Conservation (phyloP, 768 basidiomycete species). For the Suillus placidus region DNA sequence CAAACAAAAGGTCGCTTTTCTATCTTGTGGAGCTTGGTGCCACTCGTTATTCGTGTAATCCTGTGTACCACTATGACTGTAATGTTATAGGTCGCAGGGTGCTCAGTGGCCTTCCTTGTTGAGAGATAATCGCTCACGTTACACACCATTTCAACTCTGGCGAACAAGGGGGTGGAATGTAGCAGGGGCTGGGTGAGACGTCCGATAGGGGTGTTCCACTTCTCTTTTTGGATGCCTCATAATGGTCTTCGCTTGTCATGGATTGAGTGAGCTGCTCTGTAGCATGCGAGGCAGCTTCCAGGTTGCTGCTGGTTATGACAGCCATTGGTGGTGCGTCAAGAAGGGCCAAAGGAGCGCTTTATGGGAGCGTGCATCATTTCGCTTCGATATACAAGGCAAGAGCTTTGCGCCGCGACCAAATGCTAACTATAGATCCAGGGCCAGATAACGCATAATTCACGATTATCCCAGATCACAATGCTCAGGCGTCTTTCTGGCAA, state of each 20-base stretch:
- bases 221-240: neutral
- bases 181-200: neutral
- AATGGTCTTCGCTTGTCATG: neutral
- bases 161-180: neutral
- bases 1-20: neutral
- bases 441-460: neutral
- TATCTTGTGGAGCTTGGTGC: neutral
- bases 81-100: neutral
- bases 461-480: neutral
- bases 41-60: neutral
- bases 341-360: neutral
- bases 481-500: neutral
- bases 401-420: conserved; percentile 3
- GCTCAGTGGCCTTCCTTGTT: neutral
- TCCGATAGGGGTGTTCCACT: neutral
- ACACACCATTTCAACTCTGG: neutral
- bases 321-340: neutral
- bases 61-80: neutral
- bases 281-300: neutral
- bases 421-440: neutral
- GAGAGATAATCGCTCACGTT: neutral
- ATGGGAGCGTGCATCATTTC: conserved; percentile 6
- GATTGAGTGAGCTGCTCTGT: neutral
- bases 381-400: neutral
- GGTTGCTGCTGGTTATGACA: neutral